Conservation (phyloP, 2,329 filamentous ascomycete species). For the Ascochyta viciae-villosae region DNA sequence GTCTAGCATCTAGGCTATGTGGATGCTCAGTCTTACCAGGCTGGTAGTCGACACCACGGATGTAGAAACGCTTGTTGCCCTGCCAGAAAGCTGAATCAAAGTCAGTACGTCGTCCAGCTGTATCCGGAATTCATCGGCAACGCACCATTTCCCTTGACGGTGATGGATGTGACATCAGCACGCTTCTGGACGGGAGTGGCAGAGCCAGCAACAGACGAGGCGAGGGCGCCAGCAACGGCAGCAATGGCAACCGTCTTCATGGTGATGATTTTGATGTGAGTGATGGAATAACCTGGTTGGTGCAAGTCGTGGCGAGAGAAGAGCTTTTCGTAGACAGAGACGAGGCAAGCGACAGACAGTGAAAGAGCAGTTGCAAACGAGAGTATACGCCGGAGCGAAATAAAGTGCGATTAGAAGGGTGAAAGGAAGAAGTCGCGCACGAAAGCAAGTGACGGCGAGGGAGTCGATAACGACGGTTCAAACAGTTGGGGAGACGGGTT, state of each 20-base stretch:
- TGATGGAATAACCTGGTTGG: slow-evolving; percentile 15
- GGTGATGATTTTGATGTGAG: slow-evolving; percentile 19
- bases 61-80: slow-evolving; percentile 66
- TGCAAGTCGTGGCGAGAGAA: slow-evolving; percentile 3
- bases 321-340: slow-evolving; percentile 6
- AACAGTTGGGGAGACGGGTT: slow-evolving; percentile 18
- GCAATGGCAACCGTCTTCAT: slow-evolving; percentile 63
- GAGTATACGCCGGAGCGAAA: slow-evolving; percentile 11
- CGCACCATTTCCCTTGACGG: slow-evolving; percentile 68
- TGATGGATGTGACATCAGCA: slow-evolving; percentile 60
- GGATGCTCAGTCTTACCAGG: slow-evolving; percentile 50
- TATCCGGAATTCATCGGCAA: not conserved
- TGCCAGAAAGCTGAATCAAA: slow-evolving; percentile 63
- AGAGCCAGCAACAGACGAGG: slow-evolving; percentile 55
- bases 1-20: not conserved
- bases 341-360: slow-evolving; percentile 12
- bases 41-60: slow-evolving; percentile 71
- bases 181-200: slow-evolving; percentile 50
- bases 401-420: slow-evolving; percentile 9
- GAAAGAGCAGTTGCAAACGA: slow-evolving; percentile 17
- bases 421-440: slow-evolving; percentile 14
- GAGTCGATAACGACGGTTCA: slow-evolving; percentile 8
- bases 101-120: slow-evolving; percentile 27
- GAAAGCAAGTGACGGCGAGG: slow-evolving; percentile 17
- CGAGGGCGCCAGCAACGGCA: slow-evolving; percentile 56